Base-by-base conservation (phyloP, 1,284 basidiomycete genomes). In the Pyrrhoderma noxium region DNA sequence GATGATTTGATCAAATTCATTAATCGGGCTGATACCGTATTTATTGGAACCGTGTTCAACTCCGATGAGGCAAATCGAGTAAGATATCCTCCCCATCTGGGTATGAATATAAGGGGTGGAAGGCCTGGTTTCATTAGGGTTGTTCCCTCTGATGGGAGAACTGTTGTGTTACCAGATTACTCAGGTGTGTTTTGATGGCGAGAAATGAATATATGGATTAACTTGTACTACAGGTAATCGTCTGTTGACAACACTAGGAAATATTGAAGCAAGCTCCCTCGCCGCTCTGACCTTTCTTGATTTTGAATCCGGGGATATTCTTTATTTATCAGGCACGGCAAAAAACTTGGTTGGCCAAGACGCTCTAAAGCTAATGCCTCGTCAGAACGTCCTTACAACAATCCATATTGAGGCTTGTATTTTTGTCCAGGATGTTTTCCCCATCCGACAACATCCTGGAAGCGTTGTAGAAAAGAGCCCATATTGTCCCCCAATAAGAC, bases 91-190 rank as follows among this genome's bases (percentile, higher is more conserved):
- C 80, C 80, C 1, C 80, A 82, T 58, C 60, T 81, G 8, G 82
- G 80, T 18, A 77, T 77, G 68, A 85, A 84, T 55, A 75, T 81
- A 36, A 76, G 82, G 2, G 79, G 77, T 4, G 82, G 82, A 0
- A 65, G 68, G 38, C 69, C 71, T n/a, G 81, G 82, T 0, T 82
- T 81, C 58, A 65, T 78, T 2, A 77, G 80, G 14, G 74, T 82
- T 3, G 63, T 66, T n/a, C 73, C 72, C 1, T 71, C 69, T 2
- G 75, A 83, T 57, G 71, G 73, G 2, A 68, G 73, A 23, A 83
- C 78, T 0, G 56, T 82, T 8, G 70, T 79, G 3, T 57, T 84
- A 16, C 82, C 82, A 0, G 80, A 85, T 59, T 82, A 73, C 56
- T 79, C 77, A 35, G 81, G n/a, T n/a, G n/a, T n/a, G n/a, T n/a